Base-by-base conservation (phyloP, 2,329 filamentous ascomycete genomes). In the Fusarium setosum region DNA sequence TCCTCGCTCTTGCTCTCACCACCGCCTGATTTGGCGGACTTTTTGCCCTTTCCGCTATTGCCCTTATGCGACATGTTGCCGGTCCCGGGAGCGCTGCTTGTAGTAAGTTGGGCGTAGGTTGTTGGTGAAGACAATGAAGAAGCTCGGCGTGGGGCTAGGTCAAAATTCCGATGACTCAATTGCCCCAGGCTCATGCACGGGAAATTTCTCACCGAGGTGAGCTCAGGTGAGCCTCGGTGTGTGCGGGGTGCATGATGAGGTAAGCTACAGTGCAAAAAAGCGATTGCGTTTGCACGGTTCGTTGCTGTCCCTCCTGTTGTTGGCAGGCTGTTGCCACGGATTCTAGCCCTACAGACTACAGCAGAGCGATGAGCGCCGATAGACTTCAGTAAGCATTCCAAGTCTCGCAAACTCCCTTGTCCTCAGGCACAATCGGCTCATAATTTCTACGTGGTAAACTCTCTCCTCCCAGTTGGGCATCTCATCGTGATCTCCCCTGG, bases 1-100 rank as follows among this genome's bases (percentile, higher is more conserved):
- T 88, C 85, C 68, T 88, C 86, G 70, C 82, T 80, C 74, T 88
- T 87, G 73, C 75, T 79, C 71, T 88, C 86, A 15, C n/a, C 38
- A 44, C 83, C 77, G 67, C 81, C 80, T 52, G 79, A 67, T 68
- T 86, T 86, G 70, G 80, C 75, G 59, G 83, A 69, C 74, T 86
- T 86, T 73, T 87, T 88, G 70, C 81, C 81, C 79, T 86, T 85
- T 61, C 75, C 73, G 53, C 73, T 76, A 73, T 82, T 78, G 65
- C 78, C 76, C 74, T 82, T 79, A 74, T 81, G 78, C 67, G 83
- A 84, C 83, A 85, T 85, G 40, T 58, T 64, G 52, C 56, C 51
- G 44, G 34, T 44, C 31, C 56, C 34, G 34, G 47, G 49, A 48
- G 56, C 63, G 44, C 56, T 68, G 60, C 44, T 58, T 63, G 55